These are phyloP conservation scores for Orbilia quercus DNA, from an alignment of 2,329 filamentous ascomycete genomes.

Conservation along the genomic window DNA sequence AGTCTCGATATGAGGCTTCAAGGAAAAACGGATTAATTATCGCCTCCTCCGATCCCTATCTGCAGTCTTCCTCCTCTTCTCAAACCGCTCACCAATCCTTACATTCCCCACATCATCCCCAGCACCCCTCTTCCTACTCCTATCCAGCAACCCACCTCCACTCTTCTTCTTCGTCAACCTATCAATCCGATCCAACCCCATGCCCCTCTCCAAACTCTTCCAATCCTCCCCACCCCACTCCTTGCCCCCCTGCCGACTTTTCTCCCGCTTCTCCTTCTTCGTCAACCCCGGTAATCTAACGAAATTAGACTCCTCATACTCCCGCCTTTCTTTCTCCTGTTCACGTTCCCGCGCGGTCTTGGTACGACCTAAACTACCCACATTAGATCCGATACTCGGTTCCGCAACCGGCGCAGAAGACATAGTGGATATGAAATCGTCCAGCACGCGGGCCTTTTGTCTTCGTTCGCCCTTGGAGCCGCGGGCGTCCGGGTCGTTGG, in stretches of 20 bases:
- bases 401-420: conserved; percentile 82
- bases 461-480: neutral
- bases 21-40: too few relatives aligned
- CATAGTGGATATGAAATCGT: conserved; percentile 87
- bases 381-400: conserved; percentile 83
- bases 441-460: conserved; percentile 82
- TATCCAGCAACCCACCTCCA: conserved; percentile 74
- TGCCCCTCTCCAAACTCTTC: conserved; percentile 75
- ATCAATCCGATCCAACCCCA: conserved; percentile 87
- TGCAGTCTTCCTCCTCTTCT: conserved; percentile 73
- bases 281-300: conserved; percentile 83
- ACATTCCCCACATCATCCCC: conserved; percentile 79
- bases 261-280: conserved; percentile 76
- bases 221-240: conserved; percentile 81
- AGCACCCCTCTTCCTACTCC: conserved; percentile 82
- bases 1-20: too few relatives aligned
- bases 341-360: conserved; percentile 75
- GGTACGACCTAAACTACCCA: conserved; percentile 72
- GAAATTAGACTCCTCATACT: conserved; percentile 94
- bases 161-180: conserved; percentile 76
- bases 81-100: conserved; percentile 77
- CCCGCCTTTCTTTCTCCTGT: conserved; percentile 79
- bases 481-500: conserved; percentile 67
- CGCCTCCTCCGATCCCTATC: conserved; percentile 64
- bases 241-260: conserved; percentile 70